Evolutionary conservation across 768 basidiomycete species (phyloP), one percentile per base, ranked within the genome.

Genomic region (Lyophyllum shimeji): DNA sequence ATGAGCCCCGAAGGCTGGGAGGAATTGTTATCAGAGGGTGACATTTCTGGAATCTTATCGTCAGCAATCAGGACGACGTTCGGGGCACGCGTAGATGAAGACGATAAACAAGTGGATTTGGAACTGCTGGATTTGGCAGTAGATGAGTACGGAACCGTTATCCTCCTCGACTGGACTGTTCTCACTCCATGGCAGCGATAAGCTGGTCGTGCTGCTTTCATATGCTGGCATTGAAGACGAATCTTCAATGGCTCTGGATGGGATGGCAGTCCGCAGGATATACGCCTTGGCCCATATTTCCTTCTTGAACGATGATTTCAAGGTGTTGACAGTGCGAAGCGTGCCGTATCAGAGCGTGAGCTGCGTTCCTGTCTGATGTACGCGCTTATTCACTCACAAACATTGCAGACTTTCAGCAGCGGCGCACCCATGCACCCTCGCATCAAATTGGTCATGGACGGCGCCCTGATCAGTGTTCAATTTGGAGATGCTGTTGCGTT

Each of bases 341-440:
- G 84, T 93, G 11, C 90, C 90, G 7, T 92, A 91, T 64, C 86
- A 91, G 68, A 85, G 84, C 55, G 90, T 92, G 61, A 63, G 85
- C 73, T n/a, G 18, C 13, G 11, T 20, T 51, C 12, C 43, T 12
- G 20, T 5, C 21, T 7, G 9, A 18, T 42, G 29, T 18, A 12
- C 25, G 29, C 46, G 2, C 23, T 31, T 47, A 45, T 53, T 23
- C 47, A n/a, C 31, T 56, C 40, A 50, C 25, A 21, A 31, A 25
- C 40, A 1, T 39, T 29, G 13, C 56, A 90, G 89, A 88, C 82
- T 20, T 81, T 83, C 27, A 76, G 78, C 56, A 86, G 84, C 37
- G 82, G 83, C 24, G 86, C 86, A 1, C 87, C 88, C 0, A 83
- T 85, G 57, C 89, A 89, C 64, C 87, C 90, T 34, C 79, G 85